Evolutionary conservation across 1,284 basidiomycete species (phyloP), one percentile per base, ranked within the genome.

Genomic region (Puccinia polysora): DNA sequence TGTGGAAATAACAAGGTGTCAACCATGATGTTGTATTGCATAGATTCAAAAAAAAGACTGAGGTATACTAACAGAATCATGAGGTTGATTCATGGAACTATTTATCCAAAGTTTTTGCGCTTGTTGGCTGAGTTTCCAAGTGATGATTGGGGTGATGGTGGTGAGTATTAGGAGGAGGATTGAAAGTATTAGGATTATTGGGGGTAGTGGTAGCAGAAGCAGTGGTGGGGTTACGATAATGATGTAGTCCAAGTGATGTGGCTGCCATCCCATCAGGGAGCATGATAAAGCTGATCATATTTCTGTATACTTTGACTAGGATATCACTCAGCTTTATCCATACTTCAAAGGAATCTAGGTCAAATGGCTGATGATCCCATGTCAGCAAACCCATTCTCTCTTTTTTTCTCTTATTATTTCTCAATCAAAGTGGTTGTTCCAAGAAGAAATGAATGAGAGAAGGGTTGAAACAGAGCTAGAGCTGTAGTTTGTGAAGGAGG

Each of bases 311-410:
- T 78, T 91, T 89, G 18, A 88, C 89, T 50, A 92, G 84, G 55
- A 92, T 87, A 77, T 92, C 90, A 69, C 91, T 86, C 40, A 91
- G 85, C 40, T 90, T 89, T 60, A 90, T 84, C 30, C 91, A 84
- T 6, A 88, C 89, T 81, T 92, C 88, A 75, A 89, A 87, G 77
- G 92, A 92, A 80, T 92, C 90, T 65, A 92, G 80, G 2, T 87
- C 82, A 80, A 92, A 92, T 18, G 90, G 88, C 89, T 91, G 65
- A 14, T 25, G 1, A 18, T 5, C 40, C 34, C 15, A 15, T 64
- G 52, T 20, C 10, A 7, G 38, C 43, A 58, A 23, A 43, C 55
- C 18, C 20, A 28, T 15, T 14, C 28, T 18, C 18, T 3, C 45
- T 28, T 49, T 23, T 56, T 20, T 25, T 52, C 34, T 18, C 23